Conservation (phyloP, 768 basidiomycete genomes). For the Suillus brevipes region DNA sequence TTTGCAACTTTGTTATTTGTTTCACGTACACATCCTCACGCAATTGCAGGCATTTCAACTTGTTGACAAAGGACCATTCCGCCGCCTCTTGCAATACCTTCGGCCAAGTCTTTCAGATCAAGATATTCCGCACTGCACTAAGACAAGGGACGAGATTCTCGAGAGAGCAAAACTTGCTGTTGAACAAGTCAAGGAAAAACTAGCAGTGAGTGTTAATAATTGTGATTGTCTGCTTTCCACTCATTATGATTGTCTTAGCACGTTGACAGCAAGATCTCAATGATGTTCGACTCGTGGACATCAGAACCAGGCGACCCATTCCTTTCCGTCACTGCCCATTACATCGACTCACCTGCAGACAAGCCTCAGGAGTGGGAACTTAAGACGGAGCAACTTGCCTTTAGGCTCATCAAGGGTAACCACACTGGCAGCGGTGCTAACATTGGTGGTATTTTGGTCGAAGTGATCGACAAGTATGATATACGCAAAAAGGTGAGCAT, state of each 20-base stretch:
- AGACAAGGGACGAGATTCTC: background rate
- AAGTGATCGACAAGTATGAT: conserved; percentile 19
- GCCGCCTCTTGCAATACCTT: background rate
- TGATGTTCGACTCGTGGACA: conserved; percentile 16
- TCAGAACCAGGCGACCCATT: conserved; percentile 15
- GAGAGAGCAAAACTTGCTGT: background rate
- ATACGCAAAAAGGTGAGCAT: conserved; percentile 22
- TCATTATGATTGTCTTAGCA: background rate
- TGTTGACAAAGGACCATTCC: background rate
- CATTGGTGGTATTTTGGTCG: conserved; percentile 15
- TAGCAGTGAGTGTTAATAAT: background rate
- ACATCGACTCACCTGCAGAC: conserved; percentile 5
- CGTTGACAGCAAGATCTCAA: background rate
- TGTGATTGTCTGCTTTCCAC: background rate
- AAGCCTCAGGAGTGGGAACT: conserved; percentile 14
- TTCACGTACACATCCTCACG: background rate
- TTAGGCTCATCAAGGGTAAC: conserved; percentile 13
- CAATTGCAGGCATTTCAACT: conserved; percentile 1
- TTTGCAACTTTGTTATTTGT: background rate
- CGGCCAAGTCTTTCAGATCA: background rate
- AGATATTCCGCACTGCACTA: background rate
- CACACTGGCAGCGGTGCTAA: conserved; percentile 23
- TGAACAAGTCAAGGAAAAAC: no score
- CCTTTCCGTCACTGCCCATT: conserved; percentile 18
- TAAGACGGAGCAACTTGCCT: conserved; percentile 11